Percentiles rank a stretch among this genome's conserved stretches.
Evolutionary conservation across 192 early-diverging fungal species (phyloP).

Genomic region (Pilaira anomala): DNA sequence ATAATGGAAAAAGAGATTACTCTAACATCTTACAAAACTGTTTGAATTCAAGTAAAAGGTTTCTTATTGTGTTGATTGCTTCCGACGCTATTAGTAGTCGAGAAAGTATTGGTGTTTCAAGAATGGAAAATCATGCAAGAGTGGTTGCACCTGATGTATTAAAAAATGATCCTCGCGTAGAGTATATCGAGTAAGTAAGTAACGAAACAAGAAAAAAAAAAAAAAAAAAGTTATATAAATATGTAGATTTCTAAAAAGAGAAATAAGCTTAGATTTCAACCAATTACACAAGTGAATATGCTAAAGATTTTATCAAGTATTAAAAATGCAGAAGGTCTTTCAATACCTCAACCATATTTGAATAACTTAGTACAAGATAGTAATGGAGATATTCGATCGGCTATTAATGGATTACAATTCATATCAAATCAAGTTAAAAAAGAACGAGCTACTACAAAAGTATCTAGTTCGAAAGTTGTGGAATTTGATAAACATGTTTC

Average conservation of each 20-base stretch:
- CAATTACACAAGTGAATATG: background rate
- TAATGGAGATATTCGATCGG: constrained; percentile 11
- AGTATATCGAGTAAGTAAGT: background rate
- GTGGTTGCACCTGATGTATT: background rate
- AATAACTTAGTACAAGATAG: background rate
- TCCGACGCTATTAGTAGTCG: background rate
- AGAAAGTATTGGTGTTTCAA: background rate
- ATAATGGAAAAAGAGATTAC: background rate
- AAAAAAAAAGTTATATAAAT: background rate
- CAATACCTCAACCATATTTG: background rate
- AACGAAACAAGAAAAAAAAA: too few species aligned
- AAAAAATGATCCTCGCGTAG: background rate
- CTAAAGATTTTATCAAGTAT: background rate
- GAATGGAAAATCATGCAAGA: background rate
- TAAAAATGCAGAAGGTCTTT: background rate
- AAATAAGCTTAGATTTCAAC: background rate
- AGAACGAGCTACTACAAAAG: background rate
- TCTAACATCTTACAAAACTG: background rate
- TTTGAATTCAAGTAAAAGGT: background rate
- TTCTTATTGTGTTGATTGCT: constrained; percentile 2
- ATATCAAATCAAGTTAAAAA: background rate
- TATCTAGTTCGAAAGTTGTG: too few species aligned
- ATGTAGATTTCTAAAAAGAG: too few species aligned
- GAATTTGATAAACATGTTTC: background rate
- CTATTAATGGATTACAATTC: constrained; percentile 17